Evolutionary conservation across 2,329 filamentous ascomycete genomes (phyloP), one percentile per base, ranked within the genome.

Genomic region (Dichotomopilus funicola): DNA sequence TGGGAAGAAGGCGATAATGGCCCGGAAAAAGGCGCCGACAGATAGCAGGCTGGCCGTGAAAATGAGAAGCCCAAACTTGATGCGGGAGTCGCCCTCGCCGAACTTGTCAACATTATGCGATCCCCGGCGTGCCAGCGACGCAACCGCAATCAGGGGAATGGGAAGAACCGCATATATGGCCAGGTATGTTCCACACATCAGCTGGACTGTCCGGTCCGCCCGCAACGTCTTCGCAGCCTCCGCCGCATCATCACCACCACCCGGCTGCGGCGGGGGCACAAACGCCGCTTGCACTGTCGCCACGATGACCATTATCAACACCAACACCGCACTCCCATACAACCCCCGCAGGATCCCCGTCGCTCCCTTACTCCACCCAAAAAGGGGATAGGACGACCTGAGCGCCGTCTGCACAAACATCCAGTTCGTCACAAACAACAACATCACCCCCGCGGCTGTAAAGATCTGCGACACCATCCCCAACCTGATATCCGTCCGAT

Each of bases 401-500:
- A 94, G 70, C 33, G 95, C 77, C 46, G 90, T 83, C 70, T 90
- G 88, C 0, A 85, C 72, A 66, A 91, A 88, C 64, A 94, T 73
- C 43, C 95, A 72, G 71, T 95, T 94, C 70, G 90, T 74, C 64
- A 92, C 72, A 70, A 88, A 92, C 33, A 95, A 73, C 6, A 95
- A 70, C 37, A 95, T 68, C 12, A 91, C 83, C 43, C 89, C 89
- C 0, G 87, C 85, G 45, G 84, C 81, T 55, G 89, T 81, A 63
- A 94, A 84, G 65, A 94, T 80, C 61, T 77, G 76, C 3, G 87
- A 81, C 6, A 85, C 82, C 57, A 83, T 78, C 64, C 73, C 75
- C 54, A 82, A 62, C 54, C 67, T 63, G 51, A 71, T 57, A 63
- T 27, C 19, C 19, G 19, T 73, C 68, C 53, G 45, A 60, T 0